Evolutionary conservation across 2,329 filamentous ascomycete species (phyloP).

Genomic region (Microdochium trichocladiopsis): DNA sequence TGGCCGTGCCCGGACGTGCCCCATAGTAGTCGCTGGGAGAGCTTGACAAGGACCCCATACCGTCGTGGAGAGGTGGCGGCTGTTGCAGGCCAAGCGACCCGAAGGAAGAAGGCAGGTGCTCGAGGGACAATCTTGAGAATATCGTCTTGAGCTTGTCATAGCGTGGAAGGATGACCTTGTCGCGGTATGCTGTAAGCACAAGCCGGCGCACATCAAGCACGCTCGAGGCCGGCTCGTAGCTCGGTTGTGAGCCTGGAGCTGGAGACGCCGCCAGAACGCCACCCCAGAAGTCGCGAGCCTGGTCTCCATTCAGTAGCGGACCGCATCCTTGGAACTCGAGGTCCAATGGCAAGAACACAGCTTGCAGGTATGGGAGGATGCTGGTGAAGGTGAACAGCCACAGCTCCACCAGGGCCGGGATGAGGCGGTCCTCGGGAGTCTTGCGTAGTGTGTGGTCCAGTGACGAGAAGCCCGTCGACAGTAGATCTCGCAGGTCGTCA

Average conservation of each 20-base stretch:
- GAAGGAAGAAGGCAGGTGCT: constrained; percentile 57
- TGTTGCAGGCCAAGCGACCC: constrained; percentile 45
- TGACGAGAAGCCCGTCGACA: constrained; percentile 76
- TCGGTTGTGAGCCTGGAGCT: constrained; percentile 10
- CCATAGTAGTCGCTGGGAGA: constrained; percentile 28
- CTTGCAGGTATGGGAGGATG: constrained; percentile 88
- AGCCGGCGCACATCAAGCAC: constrained; percentile 83
- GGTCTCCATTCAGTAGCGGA: constrained; percentile 66
- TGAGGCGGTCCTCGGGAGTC: constrained; percentile 79
- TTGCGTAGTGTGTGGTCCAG: constrained; percentile 76
- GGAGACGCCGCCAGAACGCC: constrained; percentile 46
- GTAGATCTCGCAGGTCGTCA: constrained; percentile 68
- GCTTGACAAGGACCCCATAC: constrained; percentile 40
- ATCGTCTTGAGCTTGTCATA: constrained; percentile 85
- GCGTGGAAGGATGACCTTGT: constrained; percentile 79
- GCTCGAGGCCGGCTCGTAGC: constrained; percentile 32
- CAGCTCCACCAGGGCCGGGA: constrained; percentile 83
- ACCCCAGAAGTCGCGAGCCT: constrained; percentile 88
- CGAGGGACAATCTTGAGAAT: constrained; percentile 82
- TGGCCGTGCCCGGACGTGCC: constrained; percentile 62
- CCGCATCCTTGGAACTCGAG: constrained; percentile 87
- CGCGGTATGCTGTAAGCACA: constrained; percentile 80
- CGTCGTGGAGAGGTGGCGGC: constrained; percentile 40
- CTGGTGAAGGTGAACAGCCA: constrained; percentile 91
- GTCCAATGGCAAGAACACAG: constrained; percentile 88